These are phyloP conservation scores for Arthrobotrys megalospora DNA, from an alignment of 2,329 filamentous ascomycete genomes.

Conservation along the genomic window DNA sequence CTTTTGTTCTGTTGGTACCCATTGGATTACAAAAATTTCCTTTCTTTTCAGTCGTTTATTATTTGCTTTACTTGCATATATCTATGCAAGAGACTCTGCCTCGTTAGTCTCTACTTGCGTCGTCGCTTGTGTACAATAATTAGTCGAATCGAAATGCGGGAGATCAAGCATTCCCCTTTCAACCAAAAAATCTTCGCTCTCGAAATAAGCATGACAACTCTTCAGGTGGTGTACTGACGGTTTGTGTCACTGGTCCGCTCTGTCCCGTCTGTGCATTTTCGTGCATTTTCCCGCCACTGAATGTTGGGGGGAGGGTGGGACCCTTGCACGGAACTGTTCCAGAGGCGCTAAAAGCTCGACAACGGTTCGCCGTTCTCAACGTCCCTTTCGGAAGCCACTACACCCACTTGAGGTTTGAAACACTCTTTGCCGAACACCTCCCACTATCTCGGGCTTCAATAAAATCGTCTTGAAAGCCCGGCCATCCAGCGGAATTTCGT, in stretches of 20 bases:
- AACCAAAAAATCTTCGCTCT: neutral
- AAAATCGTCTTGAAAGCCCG: neutral
- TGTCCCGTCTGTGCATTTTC: slow-evolving; percentile 46
- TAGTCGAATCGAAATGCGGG: slow-evolving; percentile 19
- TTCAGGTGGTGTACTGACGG: slow-evolving; percentile 18
- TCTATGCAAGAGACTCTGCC: slow-evolving; percentile 2
- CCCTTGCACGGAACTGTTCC: slow-evolving; percentile 29
- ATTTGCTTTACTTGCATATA: neutral
- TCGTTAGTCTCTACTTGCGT: neutral
- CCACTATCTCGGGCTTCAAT: slow-evolving; percentile 45
- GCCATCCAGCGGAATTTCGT: neutral
- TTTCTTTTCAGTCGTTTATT: neutral
- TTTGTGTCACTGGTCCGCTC: slow-evolving; percentile 31
- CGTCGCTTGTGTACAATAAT: slow-evolving; percentile 14
- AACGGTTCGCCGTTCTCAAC: slow-evolving; percentile 49
- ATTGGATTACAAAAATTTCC: neutral
- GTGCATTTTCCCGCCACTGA: slow-evolving; percentile 8
- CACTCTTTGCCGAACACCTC: slow-evolving; percentile 29
- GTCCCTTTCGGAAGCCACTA: slow-evolving; percentile 19
- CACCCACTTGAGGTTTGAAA: slow-evolving; percentile 28
- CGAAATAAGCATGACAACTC: neutral
- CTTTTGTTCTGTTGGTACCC: neutral
- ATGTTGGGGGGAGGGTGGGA: slow-evolving; percentile 12
- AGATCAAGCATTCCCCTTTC: neutral
- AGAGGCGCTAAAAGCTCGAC: slow-evolving; percentile 48